Evolutionary conservation across 129 eudicot genomes (phyloP), one percentile per base, ranked within the genome.

Genomic region (Flaveria sonorensis): DNA sequence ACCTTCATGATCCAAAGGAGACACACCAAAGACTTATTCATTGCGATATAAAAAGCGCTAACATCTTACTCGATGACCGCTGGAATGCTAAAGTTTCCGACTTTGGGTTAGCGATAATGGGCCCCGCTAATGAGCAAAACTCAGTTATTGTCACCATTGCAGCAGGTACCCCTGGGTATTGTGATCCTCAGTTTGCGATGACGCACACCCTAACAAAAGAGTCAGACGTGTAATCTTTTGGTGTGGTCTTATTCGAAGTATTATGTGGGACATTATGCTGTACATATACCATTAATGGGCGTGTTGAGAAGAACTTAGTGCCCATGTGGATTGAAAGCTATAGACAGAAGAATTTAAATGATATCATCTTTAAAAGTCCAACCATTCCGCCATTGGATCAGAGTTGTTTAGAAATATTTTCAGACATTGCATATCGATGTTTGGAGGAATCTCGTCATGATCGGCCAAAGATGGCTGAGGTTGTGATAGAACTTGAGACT

Each of bases 391-490:
- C 43, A 5, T 8, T 48, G 21, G 56, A 36, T 52, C 65, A 12
- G 21, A 20, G 5, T 32, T 36, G 55, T 52, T 47, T 76, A 56
- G 1, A 66, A 76, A 50, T 2, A 36, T 51, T 66, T 65, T 50
- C 74, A 50, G 13, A 76, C 73, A 76, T 66, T 21, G 55, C 73
- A 7, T 66, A 50, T 14, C 80, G 0, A 19, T 65, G 80, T 66
- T 64, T 76, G 53, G 7, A n/a, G 36, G 14, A 20, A 51, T 50
- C 66, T 12, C 80, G 63, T 46, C 55, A 76, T 18, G 36, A 32
- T 19, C 52, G 80, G 42, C 80, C 80, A 21, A 50, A n/a, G n/a
- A 66, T 76, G 73, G 39, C 28, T 48, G 53, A 19, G 19, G 80
- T 76, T 32, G 73, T 28, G 53, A 12, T 9, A 51, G 12, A 51